Evolutionary conservation across 2,329 filamentous ascomycete species (phyloP).

Genomic region (Emergomyces pasteurianus): DNA sequence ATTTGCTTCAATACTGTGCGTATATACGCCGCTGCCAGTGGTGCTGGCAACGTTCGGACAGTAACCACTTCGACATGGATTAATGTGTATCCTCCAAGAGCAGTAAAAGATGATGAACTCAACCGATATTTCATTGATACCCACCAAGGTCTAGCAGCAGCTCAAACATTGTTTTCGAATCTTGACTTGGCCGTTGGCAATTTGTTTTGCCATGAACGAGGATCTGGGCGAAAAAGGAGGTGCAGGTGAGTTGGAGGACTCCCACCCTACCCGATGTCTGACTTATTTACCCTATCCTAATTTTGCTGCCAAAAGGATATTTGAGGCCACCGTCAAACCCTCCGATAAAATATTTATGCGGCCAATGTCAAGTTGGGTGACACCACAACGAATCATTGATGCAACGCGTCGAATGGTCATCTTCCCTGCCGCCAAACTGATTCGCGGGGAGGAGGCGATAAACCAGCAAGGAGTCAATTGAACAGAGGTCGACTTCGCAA

Average conservation of each 20-base stretch:
- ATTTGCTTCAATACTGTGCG: slow-evolving; percentile 4
- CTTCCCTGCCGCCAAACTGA: neutral
- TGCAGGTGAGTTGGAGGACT: neutral
- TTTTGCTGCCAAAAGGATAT: neutral
- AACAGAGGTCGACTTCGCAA: neutral
- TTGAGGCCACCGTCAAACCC: neutral
- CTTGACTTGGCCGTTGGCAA: neutral
- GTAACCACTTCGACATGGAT: neutral
- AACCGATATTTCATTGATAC: neutral
- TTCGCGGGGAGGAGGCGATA: neutral
- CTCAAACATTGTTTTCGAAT: no score
- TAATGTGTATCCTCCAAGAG: neutral
- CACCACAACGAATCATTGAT: neutral
- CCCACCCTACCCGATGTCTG: no score
- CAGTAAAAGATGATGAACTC: neutral
- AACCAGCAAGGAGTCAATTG: no score
- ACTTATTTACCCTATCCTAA: neutral
- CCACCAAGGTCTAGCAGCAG: neutral
- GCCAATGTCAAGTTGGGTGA: no score
- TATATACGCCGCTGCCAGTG: neutral
- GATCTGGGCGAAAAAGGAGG: neutral
- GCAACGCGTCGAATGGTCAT: neutral
- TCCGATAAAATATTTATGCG: neutral
- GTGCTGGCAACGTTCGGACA: neutral
- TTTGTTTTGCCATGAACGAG: neutral